Evolutionary conservation across 768 basidiomycete species (phyloP).

Genomic region (Hygrophorus pudorinus): DNA sequence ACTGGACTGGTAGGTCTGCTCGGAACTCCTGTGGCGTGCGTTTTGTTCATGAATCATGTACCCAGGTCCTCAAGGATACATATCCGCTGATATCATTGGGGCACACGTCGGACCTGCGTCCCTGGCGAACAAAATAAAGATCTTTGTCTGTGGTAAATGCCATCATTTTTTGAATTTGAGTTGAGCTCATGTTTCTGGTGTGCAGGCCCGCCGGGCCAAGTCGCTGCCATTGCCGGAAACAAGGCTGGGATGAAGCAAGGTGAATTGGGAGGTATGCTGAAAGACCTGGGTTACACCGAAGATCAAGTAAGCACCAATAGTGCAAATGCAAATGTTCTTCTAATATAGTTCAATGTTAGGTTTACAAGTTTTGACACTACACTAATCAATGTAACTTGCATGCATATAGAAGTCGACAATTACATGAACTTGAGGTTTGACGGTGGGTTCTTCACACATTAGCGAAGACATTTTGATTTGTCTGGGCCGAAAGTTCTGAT

Average conservation of each 20-base stretch:
- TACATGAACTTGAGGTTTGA: too few relatives aligned
- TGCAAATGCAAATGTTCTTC: not conserved
- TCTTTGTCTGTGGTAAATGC: conserved; percentile 77
- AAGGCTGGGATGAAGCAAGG: conserved; percentile 89
- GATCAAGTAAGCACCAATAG: conserved; percentile 52
- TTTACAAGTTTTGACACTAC: conserved; percentile 4
- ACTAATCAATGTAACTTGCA: not conserved
- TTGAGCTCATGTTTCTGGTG: not conserved
- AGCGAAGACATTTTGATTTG: too few relatives aligned
- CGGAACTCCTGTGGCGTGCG: conserved; percentile 3
- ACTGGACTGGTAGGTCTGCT: conserved; percentile 43
- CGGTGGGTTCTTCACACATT: too few relatives aligned
- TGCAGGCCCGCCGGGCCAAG: conserved; percentile 76
- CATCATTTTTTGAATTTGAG: conserved; percentile 3
- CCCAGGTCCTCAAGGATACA: conserved; percentile 61
- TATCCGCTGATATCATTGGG: conserved; percentile 64
- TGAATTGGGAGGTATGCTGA: conserved; percentile 69
- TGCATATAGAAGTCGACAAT: too few relatives aligned
- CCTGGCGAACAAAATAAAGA: conserved; percentile 70
- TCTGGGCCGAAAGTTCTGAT: too few relatives aligned
- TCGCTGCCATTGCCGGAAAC: conserved; percentile 80
- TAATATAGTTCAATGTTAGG: not conserved
- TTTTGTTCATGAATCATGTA: not conserved
- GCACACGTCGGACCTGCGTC: conserved; percentile 57
- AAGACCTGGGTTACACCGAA: conserved; percentile 76